phyloP scores from a whole-genome alignment of 108 stramenopile genomes.

The Chaetoceros tenuissimus region DNA sequence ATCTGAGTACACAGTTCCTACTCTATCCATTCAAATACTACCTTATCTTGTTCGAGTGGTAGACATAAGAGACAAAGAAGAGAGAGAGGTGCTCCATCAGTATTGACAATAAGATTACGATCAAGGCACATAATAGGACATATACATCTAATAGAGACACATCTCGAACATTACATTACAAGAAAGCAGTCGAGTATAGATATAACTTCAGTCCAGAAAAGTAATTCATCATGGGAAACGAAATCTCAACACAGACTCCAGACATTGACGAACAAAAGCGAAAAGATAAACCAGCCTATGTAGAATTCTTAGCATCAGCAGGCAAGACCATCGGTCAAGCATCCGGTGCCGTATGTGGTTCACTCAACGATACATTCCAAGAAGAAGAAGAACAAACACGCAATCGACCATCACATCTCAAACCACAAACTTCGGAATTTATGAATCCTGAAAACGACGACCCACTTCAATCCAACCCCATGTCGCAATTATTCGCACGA shows the following conservation, averaged over 20 bases:
- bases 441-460: not conserved
- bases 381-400: not conserved
- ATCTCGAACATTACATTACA: too few species aligned
- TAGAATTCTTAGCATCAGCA: not conserved
- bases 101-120: too few species aligned
- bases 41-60: too few species aligned
- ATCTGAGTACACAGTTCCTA: too few species aligned
- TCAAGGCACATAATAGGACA: too few species aligned
- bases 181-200: too few species aligned
- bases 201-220: too few species aligned
- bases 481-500: constrained; percentile 41
- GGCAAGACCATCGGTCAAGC: not conserved
- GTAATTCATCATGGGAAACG: not conserved
- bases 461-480: constrained; percentile 2
- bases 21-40: too few species aligned
- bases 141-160: too few species aligned
- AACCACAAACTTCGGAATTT: not conserved
- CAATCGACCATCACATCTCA: not conserved
- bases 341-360: not conserved
- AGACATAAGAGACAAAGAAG: too few species aligned
- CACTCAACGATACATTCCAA: not conserved
- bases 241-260: not conserved
- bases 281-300: not conserved
- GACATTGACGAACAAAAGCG: not conserved
- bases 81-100: too few species aligned